Percentiles rank a stretch among this genome's conserved stretches.
Conservation (phyloP, 2,329 filamentous ascomycete species). For the Phoma sp. region DNA sequence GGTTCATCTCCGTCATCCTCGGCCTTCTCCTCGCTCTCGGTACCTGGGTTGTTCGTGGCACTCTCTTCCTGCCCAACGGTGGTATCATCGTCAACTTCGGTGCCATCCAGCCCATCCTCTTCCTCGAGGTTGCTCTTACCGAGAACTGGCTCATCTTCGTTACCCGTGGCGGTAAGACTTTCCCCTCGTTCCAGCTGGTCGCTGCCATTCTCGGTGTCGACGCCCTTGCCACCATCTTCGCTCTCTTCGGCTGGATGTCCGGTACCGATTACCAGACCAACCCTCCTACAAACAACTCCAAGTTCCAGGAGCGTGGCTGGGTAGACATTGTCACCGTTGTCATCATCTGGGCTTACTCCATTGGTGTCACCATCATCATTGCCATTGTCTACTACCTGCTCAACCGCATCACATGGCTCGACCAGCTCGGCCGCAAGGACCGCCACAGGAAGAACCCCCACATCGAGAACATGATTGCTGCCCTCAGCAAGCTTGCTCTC, state of each 20-base stretch:
- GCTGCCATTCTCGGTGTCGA: slow-evolving; percentile 76
- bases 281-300: slow-evolving; percentile 50
- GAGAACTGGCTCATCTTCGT: slow-evolving; percentile 65
- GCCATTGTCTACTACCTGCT: slow-evolving; percentile 71
- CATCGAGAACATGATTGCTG: slow-evolving; percentile 71
- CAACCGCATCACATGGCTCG: slow-evolving; percentile 65
- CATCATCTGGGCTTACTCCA: slow-evolving; percentile 71
- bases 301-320: slow-evolving; percentile 58
- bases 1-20: slow-evolving; percentile 75
- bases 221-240: slow-evolving; percentile 75
- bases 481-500: slow-evolving; percentile 69
- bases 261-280: slow-evolving; percentile 57
- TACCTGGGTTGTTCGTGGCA: slow-evolving; percentile 77
- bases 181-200: slow-evolving; percentile 77
- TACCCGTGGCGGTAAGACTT: slow-evolving; percentile 70
- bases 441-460: slow-evolving; percentile 67
- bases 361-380: slow-evolving; percentile 70
- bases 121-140: slow-evolving; percentile 61
- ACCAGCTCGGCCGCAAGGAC: slow-evolving; percentile 70
- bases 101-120: slow-evolving; percentile 73
- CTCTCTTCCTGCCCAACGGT: slow-evolving; percentile 72
- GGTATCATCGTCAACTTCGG: slow-evolving; percentile 79
- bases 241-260: slow-evolving; percentile 76
- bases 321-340: slow-evolving; percentile 71
- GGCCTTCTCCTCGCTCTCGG: slow-evolving; percentile 72